These are phyloP conservation scores for Geotrichum australiense DNA, from an alignment of 1,139 yeast genomes.

Conservation along the genomic window DNA sequence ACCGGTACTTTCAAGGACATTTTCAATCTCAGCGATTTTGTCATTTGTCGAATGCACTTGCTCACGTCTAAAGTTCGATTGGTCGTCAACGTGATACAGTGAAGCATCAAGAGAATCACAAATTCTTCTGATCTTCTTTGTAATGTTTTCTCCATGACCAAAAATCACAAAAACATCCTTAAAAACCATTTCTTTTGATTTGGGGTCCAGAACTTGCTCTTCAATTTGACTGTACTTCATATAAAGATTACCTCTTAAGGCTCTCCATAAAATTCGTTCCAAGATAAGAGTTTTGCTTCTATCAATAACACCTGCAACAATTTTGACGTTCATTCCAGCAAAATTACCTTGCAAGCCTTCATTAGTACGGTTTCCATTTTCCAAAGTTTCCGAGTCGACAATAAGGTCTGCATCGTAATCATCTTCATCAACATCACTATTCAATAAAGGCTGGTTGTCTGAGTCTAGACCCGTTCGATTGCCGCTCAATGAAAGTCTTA, in stretches of 20 bases:
- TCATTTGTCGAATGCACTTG: constrained; percentile 53
- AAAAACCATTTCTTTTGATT: constrained; percentile 42
- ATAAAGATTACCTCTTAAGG: constrained; percentile 80
- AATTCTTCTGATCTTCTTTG: constrained; percentile 61
- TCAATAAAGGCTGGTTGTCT: constrained; percentile 34
- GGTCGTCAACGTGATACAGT: constrained; percentile 61
- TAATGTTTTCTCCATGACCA: constrained; percentile 76
- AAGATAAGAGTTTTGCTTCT: constrained; percentile 62
- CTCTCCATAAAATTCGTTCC: constrained; percentile 90
- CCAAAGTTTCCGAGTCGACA: constrained; percentile 2
- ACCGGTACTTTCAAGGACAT: constrained; percentile 65
- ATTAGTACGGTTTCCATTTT: constrained; percentile 2
- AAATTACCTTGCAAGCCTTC: constrained; percentile 9
- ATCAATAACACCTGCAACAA: constrained; percentile 78
- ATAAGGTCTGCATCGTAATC: constrained; percentile 20
- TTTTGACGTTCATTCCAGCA: constrained; percentile 40
- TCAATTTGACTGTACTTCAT: constrained; percentile 63
- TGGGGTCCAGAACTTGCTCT: constrained; percentile 49
- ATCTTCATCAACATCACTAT: constrained; percentile 19
- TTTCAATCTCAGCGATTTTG: constrained; percentile 55
- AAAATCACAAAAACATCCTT: constrained; percentile 78
- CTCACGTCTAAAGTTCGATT: constrained; percentile 47
- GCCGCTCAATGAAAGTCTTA: constrained; percentile 28
- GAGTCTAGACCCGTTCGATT: constrained; percentile 20
- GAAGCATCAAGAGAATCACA: constrained; percentile 81